Evolutionary conservation across 805 yeast species (phyloP), one percentile per base, ranked within the genome.

Genomic region (Maudiozyma bulderi): DNA sequence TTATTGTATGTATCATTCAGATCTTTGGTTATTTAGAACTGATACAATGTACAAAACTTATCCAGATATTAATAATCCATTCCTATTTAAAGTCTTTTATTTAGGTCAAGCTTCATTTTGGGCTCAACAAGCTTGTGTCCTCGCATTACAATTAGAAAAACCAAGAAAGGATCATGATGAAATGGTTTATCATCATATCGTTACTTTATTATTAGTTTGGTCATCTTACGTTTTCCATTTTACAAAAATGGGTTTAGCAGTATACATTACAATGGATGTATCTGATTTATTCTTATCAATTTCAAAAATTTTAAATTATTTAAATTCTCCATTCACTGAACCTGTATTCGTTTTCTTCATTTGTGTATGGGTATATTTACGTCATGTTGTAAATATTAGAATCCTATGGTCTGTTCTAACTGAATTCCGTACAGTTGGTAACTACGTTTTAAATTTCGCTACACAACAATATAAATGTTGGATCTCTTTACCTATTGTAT

Each of bases 381-480:
- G 99, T 65, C 99, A 93, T 65, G 86, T 79, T 64, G 66, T 89
- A 56, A 93, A 90, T 67, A 59, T 91, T 52, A 78, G 73, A 59
- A 86, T 93, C 53, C 74, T 93, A 57, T 85, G 86, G 83, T 84
- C 95, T 1, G 82, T 87, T 14, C 70, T 84, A 48, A 89, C 96
- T 15, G 95, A 89, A 67, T 93, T 86, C 70, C 77, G 74, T 55
- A 78, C 95, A 1, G 88, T 86, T 28, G 99, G 99, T 39, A 82
- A 82, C 48, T 89, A 74, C 68, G 76, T 75, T 49, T 73, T 93
- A 57, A 80, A 88, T 72, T 93, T 87, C 81, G 86, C 77, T 10
- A 82, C 93, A 32, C 91, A 90, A 67, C 96, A 93, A 67, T 93
- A 91, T 73, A 93, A 93, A 69, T 93, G 98, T 70, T 88, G 88